Percentiles rank a stretch among this genome's conserved stretches.
Evolutionary conservation across 768 basidiomycete genomes (phyloP).

Genomic region (Mycena kentingensis): DNA sequence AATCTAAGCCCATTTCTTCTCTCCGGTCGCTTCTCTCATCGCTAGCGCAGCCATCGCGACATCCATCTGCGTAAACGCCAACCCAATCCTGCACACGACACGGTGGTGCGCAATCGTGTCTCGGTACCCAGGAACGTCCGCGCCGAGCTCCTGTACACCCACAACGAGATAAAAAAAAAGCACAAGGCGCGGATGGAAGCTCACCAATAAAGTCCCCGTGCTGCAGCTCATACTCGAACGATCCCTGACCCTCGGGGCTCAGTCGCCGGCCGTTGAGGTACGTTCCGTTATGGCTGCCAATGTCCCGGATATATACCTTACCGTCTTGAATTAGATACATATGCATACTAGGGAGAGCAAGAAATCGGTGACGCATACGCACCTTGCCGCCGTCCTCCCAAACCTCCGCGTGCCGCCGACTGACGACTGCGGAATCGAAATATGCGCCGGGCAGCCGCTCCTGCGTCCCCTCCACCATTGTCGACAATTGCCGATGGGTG

Average conservation of each 20-base stretch:
- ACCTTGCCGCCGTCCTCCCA: constrained; percentile 66
- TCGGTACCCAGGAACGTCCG: constrained; percentile 68
- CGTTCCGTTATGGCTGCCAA: constrained; percentile 68
- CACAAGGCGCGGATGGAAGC: neutral
- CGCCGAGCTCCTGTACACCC: constrained; percentile 64
- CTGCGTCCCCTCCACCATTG: constrained; percentile 57
- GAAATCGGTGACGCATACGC: constrained; percentile 25
- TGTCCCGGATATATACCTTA: constrained; percentile 69
- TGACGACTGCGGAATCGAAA: constrained; percentile 68
- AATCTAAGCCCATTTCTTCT: too few relatives aligned
- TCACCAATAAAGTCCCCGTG: constrained; percentile 60
- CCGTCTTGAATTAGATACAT: neutral
- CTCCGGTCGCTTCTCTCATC: constrained; percentile 13
- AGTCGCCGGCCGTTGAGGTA: constrained; percentile 68
- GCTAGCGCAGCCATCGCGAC: constrained; percentile 19
- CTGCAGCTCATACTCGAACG: constrained; percentile 63
- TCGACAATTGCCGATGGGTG: constrained; percentile 48
- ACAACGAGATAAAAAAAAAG: neutral
- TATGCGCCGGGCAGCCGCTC: too few relatives aligned
- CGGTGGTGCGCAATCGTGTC: constrained; percentile 65
- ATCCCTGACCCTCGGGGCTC: constrained; percentile 59
- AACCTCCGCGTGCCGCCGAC: constrained; percentile 66
- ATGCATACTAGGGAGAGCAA: neutral
- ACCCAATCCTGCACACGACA: constrained; percentile 62
- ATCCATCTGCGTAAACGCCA: constrained; percentile 59